Conservation (phyloP, 1,284 basidiomycete species). For the Leccinum variabile region DNA sequence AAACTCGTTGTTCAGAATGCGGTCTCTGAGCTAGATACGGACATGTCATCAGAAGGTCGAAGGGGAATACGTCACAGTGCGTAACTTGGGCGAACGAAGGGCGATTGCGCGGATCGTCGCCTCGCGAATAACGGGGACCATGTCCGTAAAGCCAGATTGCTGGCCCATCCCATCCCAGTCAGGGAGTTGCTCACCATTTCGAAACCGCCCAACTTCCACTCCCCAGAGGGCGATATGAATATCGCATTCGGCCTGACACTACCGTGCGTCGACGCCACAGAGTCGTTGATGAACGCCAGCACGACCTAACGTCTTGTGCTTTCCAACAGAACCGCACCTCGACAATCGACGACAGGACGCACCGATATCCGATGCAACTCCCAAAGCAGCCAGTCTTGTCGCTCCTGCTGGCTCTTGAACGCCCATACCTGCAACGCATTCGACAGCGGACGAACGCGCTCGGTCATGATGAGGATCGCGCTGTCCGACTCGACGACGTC, state of each 20-base stretch:
- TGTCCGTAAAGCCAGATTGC: constrained; percentile 96
- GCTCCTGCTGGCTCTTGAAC: constrained; percentile 60
- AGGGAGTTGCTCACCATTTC: constrained; percentile 44
- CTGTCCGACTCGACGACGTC: constrained; percentile 90
- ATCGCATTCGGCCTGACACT: constrained; percentile 78
- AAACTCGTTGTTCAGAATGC: constrained; percentile 96
- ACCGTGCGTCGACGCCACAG: constrained; percentile 86
- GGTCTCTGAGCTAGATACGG: constrained; percentile 70
- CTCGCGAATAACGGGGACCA: constrained; percentile 90
- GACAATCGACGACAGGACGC: constrained; percentile 8
- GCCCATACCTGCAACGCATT: constrained; percentile 66
- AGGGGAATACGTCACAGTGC: constrained; percentile 1
- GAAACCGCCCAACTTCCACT: constrained; percentile 96
- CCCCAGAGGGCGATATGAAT: constrained; percentile 89
- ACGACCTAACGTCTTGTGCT: constrained; percentile 61
- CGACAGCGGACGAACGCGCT: constrained; percentile 81
- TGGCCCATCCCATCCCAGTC: constrained; percentile 31
- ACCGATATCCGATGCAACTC: constrained; percentile 90
- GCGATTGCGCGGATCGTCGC: constrained; percentile 91
- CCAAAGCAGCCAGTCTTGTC: constrained; percentile 92
- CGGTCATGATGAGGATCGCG: constrained; percentile 91
- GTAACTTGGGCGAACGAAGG: constrained; percentile 81
- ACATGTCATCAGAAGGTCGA: not conserved
- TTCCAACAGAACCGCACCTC: constrained; percentile 10
- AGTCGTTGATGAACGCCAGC: constrained; percentile 87